Evolutionary conservation across 2,329 filamentous ascomycete species (phyloP).

Genomic region (Monilinia fructicola): DNA sequence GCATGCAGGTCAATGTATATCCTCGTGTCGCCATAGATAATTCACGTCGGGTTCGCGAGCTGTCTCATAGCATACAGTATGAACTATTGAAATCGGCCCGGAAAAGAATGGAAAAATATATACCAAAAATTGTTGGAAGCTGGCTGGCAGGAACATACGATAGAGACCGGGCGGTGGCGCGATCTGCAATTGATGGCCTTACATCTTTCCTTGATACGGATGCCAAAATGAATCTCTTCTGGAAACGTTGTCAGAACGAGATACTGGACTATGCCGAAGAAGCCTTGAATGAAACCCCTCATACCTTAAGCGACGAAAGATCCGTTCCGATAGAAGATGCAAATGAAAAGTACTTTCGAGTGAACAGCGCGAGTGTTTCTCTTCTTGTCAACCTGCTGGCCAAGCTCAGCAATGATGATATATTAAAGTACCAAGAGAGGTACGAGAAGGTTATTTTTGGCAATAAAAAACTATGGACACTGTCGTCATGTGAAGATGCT

Average conservation of each 20-base stretch:
- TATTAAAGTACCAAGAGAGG: slow-evolving; percentile 57
- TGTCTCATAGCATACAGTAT: slow-evolving; percentile 73
- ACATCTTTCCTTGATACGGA: slow-evolving; percentile 72
- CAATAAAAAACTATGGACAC: slow-evolving; percentile 62
- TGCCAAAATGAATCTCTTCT: slow-evolving; percentile 75
- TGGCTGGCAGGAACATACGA: slow-evolving; percentile 93
- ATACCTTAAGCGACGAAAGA: slow-evolving; percentile 85
- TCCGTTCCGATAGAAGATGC: slow-evolving; percentile 82
- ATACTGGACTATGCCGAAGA: slow-evolving; percentile 81
- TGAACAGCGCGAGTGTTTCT: slow-evolving; percentile 58
- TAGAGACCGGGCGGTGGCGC: slow-evolving; percentile 72
- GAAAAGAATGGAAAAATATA: slow-evolving; percentile 78
- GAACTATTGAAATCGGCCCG: slow-evolving; percentile 62
- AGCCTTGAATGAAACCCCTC: slow-evolving; percentile 75
- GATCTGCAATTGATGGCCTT: slow-evolving; percentile 75
- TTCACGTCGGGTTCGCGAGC: slow-evolving; percentile 81
- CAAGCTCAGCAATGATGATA: slow-evolving; percentile 51
- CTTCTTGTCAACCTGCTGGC: slow-evolving; percentile 55
- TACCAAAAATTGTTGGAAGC: slow-evolving; percentile 77
- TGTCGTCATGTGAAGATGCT: slow-evolving; percentile 62
- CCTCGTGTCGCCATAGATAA: slow-evolving; percentile 89
- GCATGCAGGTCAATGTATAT: slow-evolving; percentile 72
- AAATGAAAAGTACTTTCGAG: slow-evolving; percentile 79
- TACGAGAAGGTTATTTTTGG: slow-evolving; percentile 68
- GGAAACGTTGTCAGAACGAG: slow-evolving; percentile 75